Base-by-base conservation (phyloP, 768 basidiomycete genomes). In the Leccinum rimulosum region DNA sequence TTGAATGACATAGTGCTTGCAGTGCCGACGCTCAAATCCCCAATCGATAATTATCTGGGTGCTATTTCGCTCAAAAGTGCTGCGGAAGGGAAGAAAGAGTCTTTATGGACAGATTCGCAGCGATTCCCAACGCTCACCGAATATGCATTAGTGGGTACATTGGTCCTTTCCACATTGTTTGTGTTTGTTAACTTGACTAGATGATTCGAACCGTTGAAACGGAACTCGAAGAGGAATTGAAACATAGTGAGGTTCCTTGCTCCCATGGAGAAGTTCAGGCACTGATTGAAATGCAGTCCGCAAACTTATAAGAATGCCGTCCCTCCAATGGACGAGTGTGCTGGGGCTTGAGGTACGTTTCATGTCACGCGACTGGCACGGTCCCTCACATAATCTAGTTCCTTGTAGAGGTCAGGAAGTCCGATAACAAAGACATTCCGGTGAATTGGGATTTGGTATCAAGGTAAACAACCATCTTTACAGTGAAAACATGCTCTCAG, bases 181-280 rank as follows among this genome's bases (percentile, higher is more conserved):
- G 40, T 43, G 14, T 6, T 51, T 50, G 33, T 51, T 43, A 31
- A 65, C 47, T 38, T 55, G 49, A 35, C 38, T 55, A 95, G 93
- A 80, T 82, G 48, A 81, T 95, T 15, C 77, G 79, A 68, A 77
- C 83, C 1, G 80, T 88, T 33, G 89, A 92, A 66, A 77, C 79
- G 6, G 90, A 93, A 54, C 79, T 98, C 3, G 71, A 79, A 6
- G 84, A 89, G 36, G 88, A 96, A 70, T 75, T 98, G 33, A 86
- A 82, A 61, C 75, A 79, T 48, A 80, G 89, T 89, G 71, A 50
- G 52, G 6, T 52, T 75, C 68, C 36, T 19, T 30, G 47, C 54
- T n/a, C 25, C 47, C 14, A 25, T n/a, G 55, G 8, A 17, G 25
- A 49, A 17, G 56, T 31, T 43, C 49, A 25, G 51, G 40, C 17